phyloP scores from a whole-genome alignment of 2,329 filamentous ascomycete species.

The Colletotrichum destructivum region DNA sequence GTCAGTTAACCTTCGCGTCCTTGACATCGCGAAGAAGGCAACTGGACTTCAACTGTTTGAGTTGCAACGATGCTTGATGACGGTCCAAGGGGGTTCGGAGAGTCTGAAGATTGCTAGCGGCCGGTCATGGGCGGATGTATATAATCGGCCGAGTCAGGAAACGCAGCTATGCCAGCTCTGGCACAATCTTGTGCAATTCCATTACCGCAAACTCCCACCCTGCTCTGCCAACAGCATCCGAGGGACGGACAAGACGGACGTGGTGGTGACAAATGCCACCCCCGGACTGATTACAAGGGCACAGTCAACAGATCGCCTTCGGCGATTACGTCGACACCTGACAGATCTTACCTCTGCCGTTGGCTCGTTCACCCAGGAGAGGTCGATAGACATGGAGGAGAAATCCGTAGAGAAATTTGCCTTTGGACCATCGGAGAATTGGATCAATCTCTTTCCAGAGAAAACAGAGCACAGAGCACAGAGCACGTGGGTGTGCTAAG shows the following conservation, averaged over 20 bases:
- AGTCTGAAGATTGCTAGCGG: neutral
- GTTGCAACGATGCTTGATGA: neutral
- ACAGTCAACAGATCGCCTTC: slow-evolving; percentile 23
- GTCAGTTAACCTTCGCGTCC: neutral
- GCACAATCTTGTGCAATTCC: slow-evolving; percentile 13
- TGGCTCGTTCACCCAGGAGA: slow-evolving; percentile 29
- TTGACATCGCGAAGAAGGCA: neutral
- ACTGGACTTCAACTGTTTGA: neutral
- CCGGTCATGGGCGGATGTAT: neutral
- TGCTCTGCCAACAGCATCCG: slow-evolving; percentile 9
- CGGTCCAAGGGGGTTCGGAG: too few species aligned
- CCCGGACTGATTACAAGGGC: slow-evolving; percentile 30
- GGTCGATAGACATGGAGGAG: neutral
- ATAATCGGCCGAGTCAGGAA: neutral
- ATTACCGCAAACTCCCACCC: slow-evolving; percentile 23
- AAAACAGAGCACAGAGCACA: slow-evolving; percentile 6
- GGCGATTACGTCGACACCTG: slow-evolving; percentile 19
- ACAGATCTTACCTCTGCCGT: slow-evolving; percentile 19
- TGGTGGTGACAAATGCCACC: slow-evolving; percentile 8
- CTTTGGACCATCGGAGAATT: slow-evolving; percentile 23
- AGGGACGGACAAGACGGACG: neutral
- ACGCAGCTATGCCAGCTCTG: neutral
- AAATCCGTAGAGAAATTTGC: slow-evolving; percentile 5
- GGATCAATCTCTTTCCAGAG: slow-evolving; percentile 25
- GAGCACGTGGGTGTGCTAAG: slow-evolving; percentile 24